A percentile compares a stretch with the other conserved stretches of the same genome.
Evolutionary conservation across 176 grass and related monocot genomes (phyloP).

Genomic region (Carex littledalei): DNA sequence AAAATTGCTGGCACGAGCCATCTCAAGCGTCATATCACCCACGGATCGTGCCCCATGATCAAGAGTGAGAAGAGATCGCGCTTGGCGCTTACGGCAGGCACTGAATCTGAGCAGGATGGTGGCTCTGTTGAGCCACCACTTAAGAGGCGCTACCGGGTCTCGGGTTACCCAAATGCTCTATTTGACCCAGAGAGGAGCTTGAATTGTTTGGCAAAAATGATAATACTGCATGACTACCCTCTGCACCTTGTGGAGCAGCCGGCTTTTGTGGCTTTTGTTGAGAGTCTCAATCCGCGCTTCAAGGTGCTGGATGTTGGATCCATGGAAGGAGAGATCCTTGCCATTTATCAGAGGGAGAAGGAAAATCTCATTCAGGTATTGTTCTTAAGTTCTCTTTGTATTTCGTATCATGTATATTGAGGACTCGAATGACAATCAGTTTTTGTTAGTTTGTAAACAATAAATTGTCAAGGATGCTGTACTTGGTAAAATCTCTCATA

Average conservation of each 20-base stretch:
- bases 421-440: neutral
- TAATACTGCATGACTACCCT: conserved; percentile 82
- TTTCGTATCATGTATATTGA: neutral
- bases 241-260: conserved; percentile 77
- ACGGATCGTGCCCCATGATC: conserved; percentile 68
- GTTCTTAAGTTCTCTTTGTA: neutral
- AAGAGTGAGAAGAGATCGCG: conserved; percentile 51
- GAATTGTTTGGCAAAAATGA: conserved; percentile 65
- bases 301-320: conserved; percentile 48
- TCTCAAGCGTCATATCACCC: conserved; percentile 81
- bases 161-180: conserved; percentile 60
- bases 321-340: conserved; percentile 60
- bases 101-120: conserved; percentile 43
- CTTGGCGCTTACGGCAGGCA: conserved; percentile 17
- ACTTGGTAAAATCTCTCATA: neutral
- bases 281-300: conserved; percentile 72
- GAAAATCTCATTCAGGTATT: conserved; percentile 45
- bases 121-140: conserved; percentile 30
- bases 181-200: conserved; percentile 77
- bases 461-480: neutral
- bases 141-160: conserved; percentile 69
- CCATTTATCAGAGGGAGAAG: conserved; percentile 69
- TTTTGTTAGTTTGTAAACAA: neutral
- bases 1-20: conserved; percentile 86
- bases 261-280: conserved; percentile 50